Evolutionary conservation across 768 basidiomycete genomes (phyloP).

Genomic region (Suillus bovinus): DNA sequence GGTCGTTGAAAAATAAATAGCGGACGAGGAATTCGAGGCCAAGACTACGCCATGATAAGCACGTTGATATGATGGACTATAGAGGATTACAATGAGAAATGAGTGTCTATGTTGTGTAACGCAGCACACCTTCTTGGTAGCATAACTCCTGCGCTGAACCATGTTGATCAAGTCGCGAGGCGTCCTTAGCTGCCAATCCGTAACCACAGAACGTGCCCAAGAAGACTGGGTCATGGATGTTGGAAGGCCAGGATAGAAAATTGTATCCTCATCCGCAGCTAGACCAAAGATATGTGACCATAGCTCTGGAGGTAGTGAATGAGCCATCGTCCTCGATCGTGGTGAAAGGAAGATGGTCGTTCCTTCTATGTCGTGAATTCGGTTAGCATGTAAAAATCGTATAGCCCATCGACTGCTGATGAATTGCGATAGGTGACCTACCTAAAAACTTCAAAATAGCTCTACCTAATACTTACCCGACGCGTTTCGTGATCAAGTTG

Average conservation of each 20-base stretch:
- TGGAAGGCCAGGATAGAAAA: conserved; percentile 61
- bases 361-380: not conserved
- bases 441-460: too few species aligned
- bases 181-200: conserved; percentile 56
- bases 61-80: conserved; percentile 70
- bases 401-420: not conserved
- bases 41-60: conserved; percentile 59
- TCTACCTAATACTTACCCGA: too few species aligned
- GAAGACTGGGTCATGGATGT: conserved; percentile 62
- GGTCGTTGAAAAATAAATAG: conserved; percentile 66
- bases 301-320: conserved; percentile 64
- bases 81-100: not conserved
- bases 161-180: conserved; percentile 60
- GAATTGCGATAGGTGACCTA: not conserved
- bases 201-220: conserved; percentile 55
- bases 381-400: not conserved
- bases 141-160: conserved; percentile 60
- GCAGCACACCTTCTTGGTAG: conserved; percentile 63
- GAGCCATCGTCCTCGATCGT: conserved; percentile 20
- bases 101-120: not conserved
- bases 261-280: conserved; percentile 68
- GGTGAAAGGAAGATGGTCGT: not conserved
- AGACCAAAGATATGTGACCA: conserved; percentile 71
- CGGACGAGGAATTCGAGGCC: conserved; percentile 69
- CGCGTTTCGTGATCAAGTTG: too few species aligned